Evolutionary conservation across 805 yeast species (phyloP), one percentile per base, ranked within the genome.

Genomic region (Saccharomyces paradoxus): DNA sequence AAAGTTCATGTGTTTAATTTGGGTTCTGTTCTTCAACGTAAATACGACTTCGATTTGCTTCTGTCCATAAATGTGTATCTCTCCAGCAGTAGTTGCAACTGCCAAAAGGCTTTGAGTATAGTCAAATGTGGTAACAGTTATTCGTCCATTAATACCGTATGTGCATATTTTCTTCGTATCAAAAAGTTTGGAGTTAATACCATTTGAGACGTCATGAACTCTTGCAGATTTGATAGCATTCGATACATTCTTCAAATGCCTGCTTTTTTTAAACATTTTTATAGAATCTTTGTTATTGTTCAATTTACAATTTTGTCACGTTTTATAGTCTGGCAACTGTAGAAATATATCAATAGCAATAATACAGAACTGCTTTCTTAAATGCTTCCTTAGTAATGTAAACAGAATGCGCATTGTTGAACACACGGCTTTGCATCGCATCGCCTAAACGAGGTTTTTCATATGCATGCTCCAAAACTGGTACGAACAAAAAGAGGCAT

Each of bases 51-150:
- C 86, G 9, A 90, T 96, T 53, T 86, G 82, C 46, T 84, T 82
- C 63, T 87, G 92, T 1, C 98, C 99, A 65, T 83, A 85, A 4
- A 94, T 85, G 59, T 87, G 84, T 14, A 94, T 76, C 48, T 81
- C 81, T 46, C 90, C 88, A 7, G 72, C 65, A 41, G 78, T 82
- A 0, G 96, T 89, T 2, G 90, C 85, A 0, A 89, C 73, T 0
- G 97, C 97, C 62, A 90, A 70, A 28, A 94, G 75, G 53, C 94
- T 82, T 69, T 94, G 99, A 1, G 88, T 83, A 2, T 96, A 96
- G 67, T 94, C 98, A 70, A 78, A 87, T 0, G 94, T 95, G 44
- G 83, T 66, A 0, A 88, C 82, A 37, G 81, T 72, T 8, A 87
- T 80, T 13, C 79, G 78, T 12, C 95, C 92, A 17, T 78, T 74